Conservation (phyloP, 1,284 basidiomycete genomes). For the Bjerkandera adusta region DNA sequence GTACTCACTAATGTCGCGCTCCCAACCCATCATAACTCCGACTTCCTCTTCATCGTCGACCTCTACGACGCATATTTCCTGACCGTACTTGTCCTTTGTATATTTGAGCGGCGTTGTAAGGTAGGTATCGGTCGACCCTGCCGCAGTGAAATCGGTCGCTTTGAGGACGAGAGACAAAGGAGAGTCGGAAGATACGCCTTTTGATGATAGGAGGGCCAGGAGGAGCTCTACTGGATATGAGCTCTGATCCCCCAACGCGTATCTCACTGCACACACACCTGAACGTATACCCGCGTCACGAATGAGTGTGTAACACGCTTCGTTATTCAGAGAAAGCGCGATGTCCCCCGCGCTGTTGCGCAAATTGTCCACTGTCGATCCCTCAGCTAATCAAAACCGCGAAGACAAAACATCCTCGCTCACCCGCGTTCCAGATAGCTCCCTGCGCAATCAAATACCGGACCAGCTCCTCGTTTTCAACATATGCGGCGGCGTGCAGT, state of each 20-base stretch:
- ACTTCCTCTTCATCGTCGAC: slow-evolving; percentile 71
- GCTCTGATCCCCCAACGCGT: too few relatives aligned
- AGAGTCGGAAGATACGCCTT: slow-evolving; percentile 32
- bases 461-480: slow-evolving; percentile 62
- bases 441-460: slow-evolving; percentile 75
- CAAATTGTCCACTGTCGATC: slow-evolving; percentile 65
- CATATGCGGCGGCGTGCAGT: slow-evolving; percentile 87
- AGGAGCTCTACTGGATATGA: slow-evolving; percentile 54
- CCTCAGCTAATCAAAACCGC: too few relatives aligned
- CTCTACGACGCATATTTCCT: slow-evolving; percentile 78
- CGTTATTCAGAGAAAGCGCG: slow-evolving; percentile 81
- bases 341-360: slow-evolving; percentile 87
- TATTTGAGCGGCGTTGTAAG: slow-evolving; percentile 73
- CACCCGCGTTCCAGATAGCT: slow-evolving; percentile 90
- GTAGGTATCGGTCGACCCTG: slow-evolving; percentile 76
- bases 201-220: slow-evolving; percentile 55
- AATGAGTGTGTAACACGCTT: slow-evolving; percentile 70
- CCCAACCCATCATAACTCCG: slow-evolving; percentile 98
- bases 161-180: slow-evolving; percentile 51
- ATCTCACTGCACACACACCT: slow-evolving; percentile 43
- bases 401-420: slow-evolving; percentile 24
- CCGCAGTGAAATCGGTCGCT: slow-evolving; percentile 62
- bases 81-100: slow-evolving; percentile 69
- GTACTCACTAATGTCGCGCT: slow-evolving; percentile 69
- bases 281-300: slow-evolving; percentile 86